Evolutionary conservation across 2,329 filamentous ascomycete species (phyloP), one percentile per base, ranked within the genome.

Genomic region (Colletotrichum liriopes): DNA sequence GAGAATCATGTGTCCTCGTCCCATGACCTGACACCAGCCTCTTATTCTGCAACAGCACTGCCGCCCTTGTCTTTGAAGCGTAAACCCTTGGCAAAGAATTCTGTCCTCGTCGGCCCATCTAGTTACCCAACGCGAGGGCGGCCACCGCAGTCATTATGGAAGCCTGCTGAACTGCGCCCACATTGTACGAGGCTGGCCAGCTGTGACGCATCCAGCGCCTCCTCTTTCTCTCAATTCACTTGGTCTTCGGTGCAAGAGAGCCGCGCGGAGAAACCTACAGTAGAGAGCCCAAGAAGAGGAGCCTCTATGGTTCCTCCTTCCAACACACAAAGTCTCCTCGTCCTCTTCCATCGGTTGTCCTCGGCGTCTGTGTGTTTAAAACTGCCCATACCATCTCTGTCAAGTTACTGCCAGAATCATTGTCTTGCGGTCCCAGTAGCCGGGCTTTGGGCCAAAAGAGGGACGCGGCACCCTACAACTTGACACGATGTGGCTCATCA

Each of bases 401-500:
- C 12, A 16, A 41, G 39, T 16, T 16, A 41, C 16, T 41, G 39
- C 12, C 14, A 16, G 5, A 4, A 14, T 47, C 20, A n/a, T 47
- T 49, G 20, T 29, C 23, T 51, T 16, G 12, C 23, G 8, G 45
- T 49, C 45, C 14, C 41, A 20, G 18, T 45, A n/a, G 43, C 3
- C 16, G 16, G 41, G n/a, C 11, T 41, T 45, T n/a, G 20, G 43
- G 26, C n/a, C 9, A 51, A 7, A 65, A 18, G 65, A 20, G 12
- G 26, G 1, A 41, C 12, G 32, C 29, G 55, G 32, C 11, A 4
- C n/a, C n/a, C 12, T 4, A 51, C 18, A 47, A 12, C 32, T 8
- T 9, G 8, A 3, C 41, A 59, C 59, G 5, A 75, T 75, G 74
- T 65, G 73, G 66, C 73, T 75, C 37, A 52, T 75, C 62, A 63